Evolutionary conservation across 768 basidiomycete species (phyloP), one percentile per base, ranked within the genome.

Genomic region (Mycena galericulata): DNA sequence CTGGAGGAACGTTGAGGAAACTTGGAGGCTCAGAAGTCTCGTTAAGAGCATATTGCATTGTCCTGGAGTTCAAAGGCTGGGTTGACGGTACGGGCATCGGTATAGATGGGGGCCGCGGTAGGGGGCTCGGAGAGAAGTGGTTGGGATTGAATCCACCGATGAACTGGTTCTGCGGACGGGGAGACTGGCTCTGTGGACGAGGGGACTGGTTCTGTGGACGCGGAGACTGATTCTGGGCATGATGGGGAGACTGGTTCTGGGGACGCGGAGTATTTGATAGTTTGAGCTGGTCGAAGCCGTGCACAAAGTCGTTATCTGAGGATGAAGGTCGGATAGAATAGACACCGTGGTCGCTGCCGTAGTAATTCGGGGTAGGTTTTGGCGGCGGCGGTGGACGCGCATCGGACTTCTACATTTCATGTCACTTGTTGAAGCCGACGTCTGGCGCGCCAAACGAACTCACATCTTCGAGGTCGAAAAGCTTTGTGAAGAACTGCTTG

Each of bases 21-120:
- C 29, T 67, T 45, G 57, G 63, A 7, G 67, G 69, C 50, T 63
- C 62, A 18, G 61, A 8, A 10, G 72, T 40, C 18, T 66, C 56
- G 2, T 72, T 70, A 10, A 74, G 46, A 15, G 73, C 73, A 61
- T 74, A 70, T 24, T 74, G 73, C 73, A 74, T 74, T 14, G 73
- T 74, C 68, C 72, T 34, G 18, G 71, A 72, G 5, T 71, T 74
- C 38, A 22, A 65, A 24, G 56, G 50, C 18, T 9, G 46, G 41
- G 22, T 65, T 11, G 56, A 50, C 20, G 61, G 65, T 45, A 67
- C 61, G 5, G 73, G 73, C 68, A 72, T 72, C 2, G 73, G 71
- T 71, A 74, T 74, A 24, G 68, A 58, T 34, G 73, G 73, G 12
- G 73, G 73, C 20, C 68, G 61, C 1, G 71, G 68, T 4, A 74